phyloP scores from a whole-genome alignment of 345 rosid species.

The Euphorbia lathyris region DNA sequence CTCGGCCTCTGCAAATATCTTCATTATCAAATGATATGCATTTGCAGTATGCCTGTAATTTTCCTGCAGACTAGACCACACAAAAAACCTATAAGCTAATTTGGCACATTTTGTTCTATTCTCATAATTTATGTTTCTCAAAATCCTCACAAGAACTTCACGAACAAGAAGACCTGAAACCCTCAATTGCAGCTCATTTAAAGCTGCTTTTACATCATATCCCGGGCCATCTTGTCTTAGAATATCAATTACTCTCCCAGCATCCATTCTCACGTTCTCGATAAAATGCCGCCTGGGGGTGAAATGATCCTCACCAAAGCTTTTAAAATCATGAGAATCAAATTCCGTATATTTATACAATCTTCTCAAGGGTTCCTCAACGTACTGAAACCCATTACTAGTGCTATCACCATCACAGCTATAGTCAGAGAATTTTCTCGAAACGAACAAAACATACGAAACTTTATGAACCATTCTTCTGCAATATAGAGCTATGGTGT shows the following conservation, averaged over 20 bases:
- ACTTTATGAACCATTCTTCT: constrained; percentile 42
- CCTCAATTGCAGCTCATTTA: constrained; percentile 48
- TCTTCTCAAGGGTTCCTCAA: constrained; percentile 58
- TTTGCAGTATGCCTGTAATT: constrained; percentile 59
- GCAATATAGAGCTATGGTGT: constrained; percentile 39
- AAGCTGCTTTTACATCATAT: constrained; percentile 30
- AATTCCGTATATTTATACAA: constrained; percentile 37
- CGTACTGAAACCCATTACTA: constrained; percentile 39
- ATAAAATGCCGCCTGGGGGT: constrained; percentile 33
- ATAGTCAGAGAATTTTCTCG: constrained; percentile 42
- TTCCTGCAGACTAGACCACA: constrained; percentile 63
- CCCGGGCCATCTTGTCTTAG: constrained; percentile 64
- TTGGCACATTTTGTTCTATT: constrained; percentile 59
- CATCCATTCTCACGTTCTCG: constrained; percentile 40
- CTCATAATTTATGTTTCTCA: constrained; percentile 41
- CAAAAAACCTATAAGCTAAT: constrained; percentile 67
- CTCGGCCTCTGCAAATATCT: constrained; percentile 69
- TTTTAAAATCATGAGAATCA: constrained; percentile 28
- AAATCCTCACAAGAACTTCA: constrained; percentile 67
- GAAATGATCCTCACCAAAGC: constrained; percentile 11
- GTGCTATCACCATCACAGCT: constrained; percentile 30
- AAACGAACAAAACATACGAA: constrained; percentile 26
- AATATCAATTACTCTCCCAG: constrained; percentile 50
- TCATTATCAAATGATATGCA: constrained; percentile 73
- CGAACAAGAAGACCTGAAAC: constrained; percentile 77